Conservation (phyloP, 2,329 filamentous ascomycete species). For the Didymella pinodella region DNA sequence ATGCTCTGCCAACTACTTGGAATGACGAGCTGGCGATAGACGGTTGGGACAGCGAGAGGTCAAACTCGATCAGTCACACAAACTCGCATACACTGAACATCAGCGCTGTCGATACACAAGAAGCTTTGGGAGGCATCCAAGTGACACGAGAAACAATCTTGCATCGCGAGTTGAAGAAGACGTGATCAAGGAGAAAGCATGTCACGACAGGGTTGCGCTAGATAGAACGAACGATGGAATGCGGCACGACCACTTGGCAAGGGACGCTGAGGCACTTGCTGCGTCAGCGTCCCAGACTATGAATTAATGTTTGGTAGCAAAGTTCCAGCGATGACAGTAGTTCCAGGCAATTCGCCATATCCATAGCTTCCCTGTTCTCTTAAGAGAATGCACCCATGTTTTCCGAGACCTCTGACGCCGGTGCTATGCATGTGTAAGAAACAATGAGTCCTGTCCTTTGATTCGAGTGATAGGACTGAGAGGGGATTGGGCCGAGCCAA, state of each 20-base stretch:
- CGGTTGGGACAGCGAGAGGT: slow-evolving; percentile 15
- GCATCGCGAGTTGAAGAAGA: slow-evolving; percentile 4
- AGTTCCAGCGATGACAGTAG: background rate
- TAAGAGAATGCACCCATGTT: background rate
- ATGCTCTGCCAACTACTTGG: slow-evolving; percentile 16
- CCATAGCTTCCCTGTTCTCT: background rate
- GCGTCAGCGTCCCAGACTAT: slow-evolving; percentile 2
- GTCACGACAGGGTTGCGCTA: background rate
- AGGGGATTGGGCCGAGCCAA: background rate
- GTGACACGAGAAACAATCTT: slow-evolving; percentile 15
- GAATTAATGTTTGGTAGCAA: slow-evolving; percentile 1
- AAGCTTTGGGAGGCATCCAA: slow-evolving; percentile 11
- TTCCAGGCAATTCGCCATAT: background rate
- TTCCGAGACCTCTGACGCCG: slow-evolving; percentile 23
- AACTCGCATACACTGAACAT: background rate
- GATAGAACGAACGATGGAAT: slow-evolving; percentile 1
- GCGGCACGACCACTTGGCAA: slow-evolving; percentile 6
- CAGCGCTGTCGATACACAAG: background rate
- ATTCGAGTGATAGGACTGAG: background rate
- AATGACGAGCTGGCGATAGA: slow-evolving; percentile 15
- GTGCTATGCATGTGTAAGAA: slow-evolving; percentile 32
- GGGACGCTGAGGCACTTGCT: background rate
- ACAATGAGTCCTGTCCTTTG: background rate
- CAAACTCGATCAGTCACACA: slow-evolving; percentile 5
- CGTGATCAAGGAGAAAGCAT: background rate